Base-by-base conservation (phyloP, 371 early-diverging fungal species). In the Mucor mucedo region DNA sequence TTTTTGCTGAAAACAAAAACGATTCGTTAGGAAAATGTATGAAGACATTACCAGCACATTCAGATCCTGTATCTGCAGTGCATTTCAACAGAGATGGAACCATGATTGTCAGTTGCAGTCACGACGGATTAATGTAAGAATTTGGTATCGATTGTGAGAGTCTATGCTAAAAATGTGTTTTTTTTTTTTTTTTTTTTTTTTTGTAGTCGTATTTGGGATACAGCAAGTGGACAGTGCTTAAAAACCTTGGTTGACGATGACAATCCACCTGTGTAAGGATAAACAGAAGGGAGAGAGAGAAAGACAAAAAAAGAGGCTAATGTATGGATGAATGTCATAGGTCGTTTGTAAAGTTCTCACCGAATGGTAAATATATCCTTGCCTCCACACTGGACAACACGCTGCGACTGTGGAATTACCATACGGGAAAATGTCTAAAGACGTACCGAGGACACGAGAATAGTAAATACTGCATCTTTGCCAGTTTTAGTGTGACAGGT, bases 71-170 rank as follows among this genome's bases (percentile, higher is more conserved):
- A 16, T 88, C 95, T 30, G 91, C 95, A 4, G 95, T 96, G 4
- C 94, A 95, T 71, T 98, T 98, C 68, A 96, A 96, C 76, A 85
- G 95, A 58, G 99, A 98, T 75, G 98, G 99, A 28, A 92, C 96
- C 4, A 90, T 96, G 85, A 92, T 98, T 62, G 98, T 95, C 4
- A 94, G 95, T 3, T 92, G 93, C 62, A 93, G 96, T 63, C 91
- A 93, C 70, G 99, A 98, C 69, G 98, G 98, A 3, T 75, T 96
- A 49, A 94, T 98, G 93, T 94, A 87, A 78, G 87, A 71, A 28
- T 6, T 3, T 8, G 11, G 30, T 42, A 21, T 21, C 21, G 21
- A 21, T 21, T 21, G 39, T 14, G 9, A 28, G n/a, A 0, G 7
- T 29, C 21, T 16, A 16, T 38, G 30, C 16, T 42, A 16, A 10